phyloP scores from a whole-genome alignment of 1,284 basidiomycete species.

The Moniliella sp. region DNA sequence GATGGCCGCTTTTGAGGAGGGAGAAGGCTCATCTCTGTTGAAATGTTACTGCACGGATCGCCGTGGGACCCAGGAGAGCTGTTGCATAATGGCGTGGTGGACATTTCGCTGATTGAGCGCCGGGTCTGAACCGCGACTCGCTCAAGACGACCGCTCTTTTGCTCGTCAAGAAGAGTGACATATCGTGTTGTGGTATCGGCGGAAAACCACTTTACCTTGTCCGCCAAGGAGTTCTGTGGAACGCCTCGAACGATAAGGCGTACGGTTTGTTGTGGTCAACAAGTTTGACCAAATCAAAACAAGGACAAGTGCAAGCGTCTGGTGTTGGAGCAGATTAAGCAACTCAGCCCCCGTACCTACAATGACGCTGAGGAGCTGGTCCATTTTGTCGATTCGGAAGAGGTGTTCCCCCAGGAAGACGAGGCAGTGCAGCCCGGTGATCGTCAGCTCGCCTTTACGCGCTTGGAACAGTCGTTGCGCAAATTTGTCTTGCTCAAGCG shows the following conservation, averaged over 20 bases:
- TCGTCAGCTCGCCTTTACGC: constrained; percentile 44
- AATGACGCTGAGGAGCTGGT: constrained; percentile 79
- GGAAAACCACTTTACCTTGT: constrained; percentile 94
- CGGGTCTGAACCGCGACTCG: constrained; percentile 85
- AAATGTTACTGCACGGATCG: constrained; percentile 35
- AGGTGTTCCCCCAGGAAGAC: constrained; percentile 27
- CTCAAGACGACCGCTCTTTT: constrained; percentile 89
- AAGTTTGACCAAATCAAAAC: constrained; percentile 89
- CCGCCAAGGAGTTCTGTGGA: constrained; percentile 82
- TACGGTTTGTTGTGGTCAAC: constrained; percentile 95
- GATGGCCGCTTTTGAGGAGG: constrained; percentile 41
- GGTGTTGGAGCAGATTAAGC: constrained; percentile 81
- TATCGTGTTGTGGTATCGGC: constrained; percentile 94
- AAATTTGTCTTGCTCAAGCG: constrained; percentile 90
- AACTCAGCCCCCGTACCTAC: constrained; percentile 72
- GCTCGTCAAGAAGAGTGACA: constrained; percentile 94
- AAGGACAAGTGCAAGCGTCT: constrained; percentile 74
- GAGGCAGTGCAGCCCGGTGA: too few species aligned
- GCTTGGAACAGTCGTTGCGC: constrained; percentile 71
- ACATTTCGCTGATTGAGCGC: constrained; percentile 97
- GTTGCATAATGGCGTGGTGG: constrained; percentile 72
- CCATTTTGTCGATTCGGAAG: constrained; percentile 78
- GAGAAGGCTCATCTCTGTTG: constrained; percentile 44
- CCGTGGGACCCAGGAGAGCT: constrained; percentile 15
- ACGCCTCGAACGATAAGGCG: constrained; percentile 85